Conservation (phyloP, 1,139 yeast genomes). For the Yamadazyma jaroonii region DNA sequence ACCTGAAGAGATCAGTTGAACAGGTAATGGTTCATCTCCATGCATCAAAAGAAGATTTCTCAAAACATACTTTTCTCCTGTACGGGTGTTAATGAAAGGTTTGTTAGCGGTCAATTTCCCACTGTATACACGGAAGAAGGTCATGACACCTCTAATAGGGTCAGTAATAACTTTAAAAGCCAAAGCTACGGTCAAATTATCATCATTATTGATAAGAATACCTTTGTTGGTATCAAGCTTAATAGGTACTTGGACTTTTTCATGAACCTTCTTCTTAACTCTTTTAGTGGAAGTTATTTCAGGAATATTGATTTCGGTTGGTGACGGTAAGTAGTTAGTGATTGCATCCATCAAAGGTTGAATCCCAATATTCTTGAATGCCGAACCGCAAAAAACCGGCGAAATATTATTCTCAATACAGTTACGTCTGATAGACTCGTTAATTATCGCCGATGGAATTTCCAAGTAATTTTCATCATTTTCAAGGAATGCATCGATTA, state of each 20-base stretch:
- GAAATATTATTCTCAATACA: slow-evolving; percentile 58
- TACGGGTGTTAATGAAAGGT: slow-evolving; percentile 63
- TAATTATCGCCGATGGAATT: slow-evolving; percentile 51
- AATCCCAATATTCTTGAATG: slow-evolving; percentile 89
- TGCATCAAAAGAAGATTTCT: slow-evolving; percentile 79
- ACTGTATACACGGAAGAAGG: slow-evolving; percentile 83
- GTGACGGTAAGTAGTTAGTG: slow-evolving; percentile 76
- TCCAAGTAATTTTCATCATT: slow-evolving; percentile 67
- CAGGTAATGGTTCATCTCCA: slow-evolving; percentile 81
- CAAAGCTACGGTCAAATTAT: slow-evolving; percentile 67
- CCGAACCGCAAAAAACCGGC: slow-evolving; percentile 91
- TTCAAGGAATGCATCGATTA: slow-evolving; percentile 76
- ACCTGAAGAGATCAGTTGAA: slow-evolving; percentile 62
- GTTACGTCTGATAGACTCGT: slow-evolving; percentile 57
- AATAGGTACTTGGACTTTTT: slow-evolving; percentile 28
- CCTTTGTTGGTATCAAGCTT: slow-evolving; percentile 43
- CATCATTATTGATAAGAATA: slow-evolving; percentile 51
- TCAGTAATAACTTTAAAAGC: slow-evolving; percentile 93
- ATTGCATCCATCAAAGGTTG: slow-evolving; percentile 91
- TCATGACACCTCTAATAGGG: slow-evolving; percentile 78
- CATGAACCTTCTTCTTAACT: slow-evolving; percentile 10
- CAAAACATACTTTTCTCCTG: slow-evolving; percentile 63
- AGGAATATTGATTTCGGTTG: slow-evolving; percentile 62
- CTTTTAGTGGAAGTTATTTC: slow-evolving; percentile 32
- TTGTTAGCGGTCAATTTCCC: slow-evolving; percentile 68